phyloP scores from a whole-genome alignment of 805 yeast species.

The Saturnispora saitoi region DNA sequence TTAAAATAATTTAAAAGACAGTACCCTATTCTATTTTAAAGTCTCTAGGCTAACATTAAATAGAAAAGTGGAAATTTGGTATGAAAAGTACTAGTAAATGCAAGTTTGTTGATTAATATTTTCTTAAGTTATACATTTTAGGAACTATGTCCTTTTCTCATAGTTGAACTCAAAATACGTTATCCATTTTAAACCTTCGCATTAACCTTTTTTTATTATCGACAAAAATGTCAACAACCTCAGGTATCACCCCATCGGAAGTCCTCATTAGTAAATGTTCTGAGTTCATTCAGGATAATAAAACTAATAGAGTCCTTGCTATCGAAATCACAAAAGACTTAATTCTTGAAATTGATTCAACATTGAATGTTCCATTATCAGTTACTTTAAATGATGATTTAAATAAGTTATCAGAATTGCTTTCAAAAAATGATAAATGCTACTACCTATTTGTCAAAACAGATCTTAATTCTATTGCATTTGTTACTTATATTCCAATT shows the following conservation, averaged over 20 bases:
- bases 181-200: neutral
- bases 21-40: too few relatives aligned
- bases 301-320: neutral
- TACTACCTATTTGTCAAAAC: slow-evolving; percentile 29
- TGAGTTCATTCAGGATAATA: neutral
- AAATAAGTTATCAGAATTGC: neutral
- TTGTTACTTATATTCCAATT: slow-evolving; percentile 84
- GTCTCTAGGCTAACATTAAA: too few relatives aligned
- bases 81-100: too few relatives aligned
- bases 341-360: neutral
- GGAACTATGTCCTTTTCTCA: too few relatives aligned
- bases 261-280: neutral
- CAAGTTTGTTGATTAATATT: too few relatives aligned
- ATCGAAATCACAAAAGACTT: neutral
- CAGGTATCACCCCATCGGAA: slow-evolving; percentile 11
- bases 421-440: slow-evolving; percentile 26
- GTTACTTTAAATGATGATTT: slow-evolving; percentile 1
- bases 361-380: neutral
- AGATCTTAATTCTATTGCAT: slow-evolving; percentile 34
- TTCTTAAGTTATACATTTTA: too few relatives aligned
- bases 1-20: too few relatives aligned
- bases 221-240: slow-evolving; percentile 12
- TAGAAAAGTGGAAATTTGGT: too few relatives aligned
- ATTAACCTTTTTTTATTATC: neutral
- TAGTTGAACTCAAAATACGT: too few relatives aligned